Evolutionary conservation across 768 basidiomycete species (phyloP), one percentile per base, ranked within the genome.

Genomic region (Trametes cingulata): DNA sequence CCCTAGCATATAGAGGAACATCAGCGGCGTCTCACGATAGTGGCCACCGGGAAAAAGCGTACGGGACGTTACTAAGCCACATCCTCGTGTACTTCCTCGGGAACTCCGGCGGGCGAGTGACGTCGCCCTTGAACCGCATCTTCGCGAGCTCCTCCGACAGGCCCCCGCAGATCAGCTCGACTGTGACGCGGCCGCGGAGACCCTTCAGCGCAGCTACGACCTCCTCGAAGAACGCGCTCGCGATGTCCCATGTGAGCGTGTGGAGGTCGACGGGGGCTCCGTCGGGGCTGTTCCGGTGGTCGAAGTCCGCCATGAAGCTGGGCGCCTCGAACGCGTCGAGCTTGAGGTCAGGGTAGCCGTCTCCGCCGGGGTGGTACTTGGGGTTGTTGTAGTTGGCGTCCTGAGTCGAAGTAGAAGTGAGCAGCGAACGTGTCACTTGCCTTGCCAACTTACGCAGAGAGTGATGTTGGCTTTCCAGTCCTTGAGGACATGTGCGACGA

Each of bases 41-140:
- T 2, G 13, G 39, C 3, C 9, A 2, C 6, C 12, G 36, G 33
- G 37, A 12, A 27, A 33, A 33, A 39, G 6, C 17, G 36, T 36
- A 75, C 73, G 74, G 73, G 27, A 73, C 67, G 47, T 74, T 77
- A 52, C 71, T 73, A 42, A 76, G 48, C 68, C 73, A 77, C 45
- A 74, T 73, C n/a, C 74, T 56, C 3, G 70, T 75, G 48, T 67
- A 76, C 29, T 65, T 60, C 36, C 61, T 68, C 2, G 74, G 74
- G 50, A 76, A 75, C 3, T 58, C n/a, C 6, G 60, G 39, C 3
- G 73, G 73, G 17, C 72, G 64, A 9, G 49, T 59, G 20, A 39
- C 14, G 45, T 72, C 73, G 10, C 66, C 67, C 12, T 65, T 65
- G 13, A 67, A 52, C 29, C 63, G 59, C 39, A 74, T 69, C 60